Conservation (phyloP, 2,329 filamentous ascomycete genomes). For the Ophiostoma angusticollis region DNA sequence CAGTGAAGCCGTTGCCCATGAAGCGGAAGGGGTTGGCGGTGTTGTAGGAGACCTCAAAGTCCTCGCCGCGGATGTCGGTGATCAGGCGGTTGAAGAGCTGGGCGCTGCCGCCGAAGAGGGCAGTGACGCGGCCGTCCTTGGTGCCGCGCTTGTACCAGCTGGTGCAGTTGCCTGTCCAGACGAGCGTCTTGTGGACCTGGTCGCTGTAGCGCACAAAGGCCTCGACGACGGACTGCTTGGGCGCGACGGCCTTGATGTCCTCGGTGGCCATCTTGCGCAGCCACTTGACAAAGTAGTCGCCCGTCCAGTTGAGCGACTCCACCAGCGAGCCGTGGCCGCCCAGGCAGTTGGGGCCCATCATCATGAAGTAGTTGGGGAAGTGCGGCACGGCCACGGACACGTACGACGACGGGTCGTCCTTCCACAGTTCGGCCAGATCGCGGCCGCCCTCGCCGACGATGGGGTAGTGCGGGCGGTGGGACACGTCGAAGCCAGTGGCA, state of each 20-base stretch:
- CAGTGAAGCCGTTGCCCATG: constrained; percentile 11
- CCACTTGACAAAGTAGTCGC: constrained; percentile 8
- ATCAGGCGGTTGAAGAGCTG: constrained; percentile 15
- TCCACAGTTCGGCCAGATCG: constrained; percentile 11
- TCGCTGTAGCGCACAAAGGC: constrained; percentile 21
- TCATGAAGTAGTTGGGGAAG: constrained; percentile 8
- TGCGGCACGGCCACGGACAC: constrained; percentile 4
- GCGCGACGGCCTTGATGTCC: constrained; percentile 16
- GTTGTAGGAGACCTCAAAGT: constrained; percentile 14
- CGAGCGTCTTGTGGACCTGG: constrained; percentile 21
- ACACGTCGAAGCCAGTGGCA: constrained; percentile 25
- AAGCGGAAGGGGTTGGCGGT: constrained; percentile 10
- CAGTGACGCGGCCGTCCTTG: constrained; percentile 13
- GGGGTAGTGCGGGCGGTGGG: constrained; percentile 21
- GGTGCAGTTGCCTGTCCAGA: constrained; percentile 19
- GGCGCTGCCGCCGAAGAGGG: constrained; percentile 11
- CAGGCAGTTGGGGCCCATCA: constrained; percentile 9
- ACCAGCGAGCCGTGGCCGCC: constrained; percentile 7
- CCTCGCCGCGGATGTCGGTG: constrained; percentile 19
- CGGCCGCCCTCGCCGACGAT: constrained; percentile 5
- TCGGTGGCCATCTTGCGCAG: constrained; percentile 18
- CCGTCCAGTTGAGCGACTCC: constrained; percentile 5
- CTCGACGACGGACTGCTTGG: constrained; percentile 15
- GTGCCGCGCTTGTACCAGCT: constrained; percentile 19
- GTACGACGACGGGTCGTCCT: constrained; percentile 1